Evolutionary conservation across 495 filamentous ascomycete genomes (phyloP), one percentile per base, ranked within the genome.

Genomic region (Aspergillus homomorphus): DNA sequence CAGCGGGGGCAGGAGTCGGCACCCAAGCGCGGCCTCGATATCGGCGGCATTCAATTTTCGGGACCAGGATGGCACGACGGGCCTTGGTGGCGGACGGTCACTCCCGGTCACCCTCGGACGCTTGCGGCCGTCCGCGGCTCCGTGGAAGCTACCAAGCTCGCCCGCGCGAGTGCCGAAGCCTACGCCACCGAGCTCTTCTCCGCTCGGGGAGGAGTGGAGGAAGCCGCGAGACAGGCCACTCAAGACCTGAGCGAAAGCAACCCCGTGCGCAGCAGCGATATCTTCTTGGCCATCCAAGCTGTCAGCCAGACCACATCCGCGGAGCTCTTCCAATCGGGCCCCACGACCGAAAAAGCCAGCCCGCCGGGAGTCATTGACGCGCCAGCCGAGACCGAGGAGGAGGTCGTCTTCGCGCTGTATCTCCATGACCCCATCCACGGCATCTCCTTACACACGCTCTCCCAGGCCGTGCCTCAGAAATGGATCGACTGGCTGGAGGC

Each of bases 401-500:
- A 89, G 53, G 80, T 96, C 46, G 78, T 79, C 49, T 98, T 98
- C 62, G 94, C 94, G 20, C 80, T 98, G 56, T 96, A 95, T 69
- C 84, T 98, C 23, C 84, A 96, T 63, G 94, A 98, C 70, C 93
- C 94, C 20, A 84, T 96, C 44, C 94, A 98, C 75, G 84, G 86
- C 64, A 94, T 98, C 69, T 84, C 86, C 52, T 98, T 92, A 79
- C 78, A 85, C 67, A 85, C 91, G 19, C 70, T 96, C 63, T 90
- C 90, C 51, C 94, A 98, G 70, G 60, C 83, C 12, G 76, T 98
- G n/a, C 94, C 95, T 0, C 79, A 84, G 51, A 83, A 87, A 66
- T 98, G 94, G 94, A 83, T 92, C 59, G 80, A 85, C 56, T 98
- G 94, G 94, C 80, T 98, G 4, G 93, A 98, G 71, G 90, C 91